phyloP scores from a whole-genome alignment of 352 stramenopile genomes.

The Aphanomyces stellatus region DNA sequence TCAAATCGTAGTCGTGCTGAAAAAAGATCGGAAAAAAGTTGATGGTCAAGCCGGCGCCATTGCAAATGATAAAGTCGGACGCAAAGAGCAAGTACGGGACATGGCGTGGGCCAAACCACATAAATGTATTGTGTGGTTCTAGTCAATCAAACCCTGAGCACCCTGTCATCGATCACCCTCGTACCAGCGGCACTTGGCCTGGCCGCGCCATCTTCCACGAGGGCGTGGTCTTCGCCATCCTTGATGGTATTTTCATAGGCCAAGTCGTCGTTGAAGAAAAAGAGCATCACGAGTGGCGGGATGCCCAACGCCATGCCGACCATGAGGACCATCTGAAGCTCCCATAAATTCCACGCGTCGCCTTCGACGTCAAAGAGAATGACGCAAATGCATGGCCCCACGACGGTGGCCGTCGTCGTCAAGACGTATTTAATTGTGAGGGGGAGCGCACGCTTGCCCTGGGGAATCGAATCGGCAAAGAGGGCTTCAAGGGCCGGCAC shows the following conservation, averaged over 20 bases:
- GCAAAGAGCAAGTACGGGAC: conserved; percentile 60
- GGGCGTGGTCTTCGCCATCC: neutral
- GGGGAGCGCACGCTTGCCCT: conserved; percentile 50
- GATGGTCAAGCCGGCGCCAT: conserved; percentile 74
- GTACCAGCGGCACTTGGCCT: neutral
- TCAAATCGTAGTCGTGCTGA: conserved; percentile 62
- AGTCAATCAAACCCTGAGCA: too few relatives aligned
- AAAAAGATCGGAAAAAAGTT: conserved; percentile 82
- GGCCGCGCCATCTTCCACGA: neutral
- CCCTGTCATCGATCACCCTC: neutral
- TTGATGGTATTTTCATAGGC: conserved; percentile 22
- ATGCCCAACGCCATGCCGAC: conserved; percentile 47
- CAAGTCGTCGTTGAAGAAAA: conserved; percentile 59
- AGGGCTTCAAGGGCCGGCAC: conserved; percentile 60
- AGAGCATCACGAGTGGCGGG: conserved; percentile 35
- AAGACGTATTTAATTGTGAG: conserved; percentile 83
- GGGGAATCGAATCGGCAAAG: conserved; percentile 66
- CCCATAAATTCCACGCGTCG: conserved; percentile 45
- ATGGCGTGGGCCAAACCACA: conserved; percentile 54
- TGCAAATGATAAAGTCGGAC: conserved; percentile 78
- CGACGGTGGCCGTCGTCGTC: conserved; percentile 53
- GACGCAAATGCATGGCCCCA: conserved; percentile 44
- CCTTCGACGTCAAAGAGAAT: conserved; percentile 56
- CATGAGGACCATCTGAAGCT: conserved; percentile 48
- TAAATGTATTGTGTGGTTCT: conserved; percentile 26